phyloP scores from a whole-genome alignment of 306 rosid genomes.

The Erythrophleum fordii region DNA sequence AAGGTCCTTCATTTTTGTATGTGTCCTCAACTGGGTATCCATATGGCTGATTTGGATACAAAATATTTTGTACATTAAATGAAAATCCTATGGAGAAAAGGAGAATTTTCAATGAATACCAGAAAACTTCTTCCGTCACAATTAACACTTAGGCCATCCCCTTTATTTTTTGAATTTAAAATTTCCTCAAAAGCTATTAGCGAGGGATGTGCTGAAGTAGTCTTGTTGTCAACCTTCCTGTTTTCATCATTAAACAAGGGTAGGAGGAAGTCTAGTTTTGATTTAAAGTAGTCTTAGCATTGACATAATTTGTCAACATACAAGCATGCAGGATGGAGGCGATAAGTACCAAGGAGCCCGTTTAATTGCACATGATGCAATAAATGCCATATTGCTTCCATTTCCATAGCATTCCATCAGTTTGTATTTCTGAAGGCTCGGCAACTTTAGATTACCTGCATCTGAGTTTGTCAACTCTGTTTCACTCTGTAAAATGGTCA shows the following conservation, averaged over 20 bases:
- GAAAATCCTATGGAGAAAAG: constrained; percentile 57
- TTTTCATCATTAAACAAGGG: constrained; percentile 48
- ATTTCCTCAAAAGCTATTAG: constrained; percentile 51
- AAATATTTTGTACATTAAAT: constrained; percentile 41
- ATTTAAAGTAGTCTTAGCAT: constrained; percentile 51
- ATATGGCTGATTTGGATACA: constrained; percentile 25
- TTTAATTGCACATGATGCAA: constrained; percentile 56
- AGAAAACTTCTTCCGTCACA: constrained; percentile 58
- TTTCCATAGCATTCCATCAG: constrained; percentile 48
- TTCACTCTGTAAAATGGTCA: constrained; percentile 56
- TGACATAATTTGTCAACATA: constrained; percentile 60
- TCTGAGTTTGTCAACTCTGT: constrained; percentile 49
- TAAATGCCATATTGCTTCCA: constrained; percentile 50
- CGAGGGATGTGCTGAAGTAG: constrained; percentile 52
- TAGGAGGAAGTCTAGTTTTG: constrained; percentile 49
- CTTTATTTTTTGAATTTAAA: constrained; percentile 43
- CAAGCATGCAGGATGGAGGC: constrained; percentile 57
- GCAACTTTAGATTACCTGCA: constrained; percentile 42
- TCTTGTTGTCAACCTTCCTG: constrained; percentile 41
- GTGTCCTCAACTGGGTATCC: constrained; percentile 21
- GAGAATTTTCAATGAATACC: constrained; percentile 56
- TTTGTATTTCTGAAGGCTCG: constrained; percentile 50
- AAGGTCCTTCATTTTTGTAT: constrained; percentile 42
- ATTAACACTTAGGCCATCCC: constrained; percentile 46
- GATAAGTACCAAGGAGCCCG: constrained; percentile 64